Evolutionary conservation across 441 rosid genomes (phyloP), one percentile per base, ranked within the genome.

Genomic region (Capsella rubella): DNA sequence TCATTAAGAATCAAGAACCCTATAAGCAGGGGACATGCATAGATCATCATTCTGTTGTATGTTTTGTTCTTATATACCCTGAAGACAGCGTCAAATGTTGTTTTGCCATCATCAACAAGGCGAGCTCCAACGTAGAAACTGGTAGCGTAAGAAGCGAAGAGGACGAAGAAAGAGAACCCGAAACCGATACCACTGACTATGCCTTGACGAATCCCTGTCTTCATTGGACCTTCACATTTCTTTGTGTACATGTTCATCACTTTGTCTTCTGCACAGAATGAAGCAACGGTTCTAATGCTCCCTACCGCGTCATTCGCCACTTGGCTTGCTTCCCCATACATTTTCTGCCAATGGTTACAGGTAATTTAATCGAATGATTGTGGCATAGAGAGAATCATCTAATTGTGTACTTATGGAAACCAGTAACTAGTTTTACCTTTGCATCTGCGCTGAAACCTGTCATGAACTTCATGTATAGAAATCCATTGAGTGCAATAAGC

Each of bases 221-320:
- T 82, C 52, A 79, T 16, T 7, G 89, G 89, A 68, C 73, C 82
- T 62, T 79, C 81, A 56, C 89, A 84, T 76, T 84, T 86, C 78
- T 81, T 69, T 56, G 70, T 21, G 74, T 81, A 86, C 69, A 84
- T 69, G n/a, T 82, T 47, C 81, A 76, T 81, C 73, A 84, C 84
- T 75, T 80, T 86, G 40, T 82, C 86, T 76, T 86, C 89, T 2
- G 86, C 86, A 69, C 89, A 82, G 77, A 84, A 86, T 5, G 89
- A 86, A 47, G 87, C 87, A 10, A 86, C 87, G 6, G 89, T 86
- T 77, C 87, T 76, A 35, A 85, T 85, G 59, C 87, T 82, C 25
- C 89, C 89, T 2, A 85, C 83, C 16, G 89, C 89, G 28, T 85
- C 89, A 64, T 73, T 78, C 10, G 83, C 89, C 15, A 85, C 89